These are phyloP conservation scores for Starmerella ratchasimensis DNA, from an alignment of 805 yeast species.

Conservation along the genomic window DNA sequence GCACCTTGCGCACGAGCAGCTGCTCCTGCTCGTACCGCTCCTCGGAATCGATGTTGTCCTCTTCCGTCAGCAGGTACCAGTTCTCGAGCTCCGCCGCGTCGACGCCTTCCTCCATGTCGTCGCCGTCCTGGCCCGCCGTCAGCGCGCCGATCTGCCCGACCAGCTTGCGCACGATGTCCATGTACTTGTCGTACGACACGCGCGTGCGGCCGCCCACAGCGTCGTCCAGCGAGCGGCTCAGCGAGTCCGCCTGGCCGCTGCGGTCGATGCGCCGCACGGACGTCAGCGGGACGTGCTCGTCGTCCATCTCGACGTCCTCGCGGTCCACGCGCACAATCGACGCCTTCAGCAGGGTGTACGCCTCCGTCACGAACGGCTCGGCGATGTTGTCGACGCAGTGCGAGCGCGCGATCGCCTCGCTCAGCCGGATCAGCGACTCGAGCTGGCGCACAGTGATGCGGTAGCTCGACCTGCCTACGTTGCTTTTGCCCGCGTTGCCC, in stretches of 20 bases:
- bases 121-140: conserved; percentile 28
- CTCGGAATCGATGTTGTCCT: conserved; percentile 55
- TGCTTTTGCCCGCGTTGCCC: conserved; percentile 7
- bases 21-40: conserved; percentile 58
- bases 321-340: conserved; percentile 87
- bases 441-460: conserved; percentile 94
- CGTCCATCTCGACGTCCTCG: conserved; percentile 71
- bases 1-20: conserved; percentile 59
- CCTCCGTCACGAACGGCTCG: conserved; percentile 80
- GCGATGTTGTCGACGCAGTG: conserved; percentile 83
- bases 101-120: conserved; percentile 47
- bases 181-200: conserved; percentile 76
- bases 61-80: conserved; percentile 66
- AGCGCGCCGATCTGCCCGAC: conserved; percentile 11
- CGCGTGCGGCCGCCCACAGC: conserved; percentile 18
- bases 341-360: conserved; percentile 76
- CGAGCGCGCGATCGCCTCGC: conserved; percentile 95
- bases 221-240: conserved; percentile 4
- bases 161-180: conserved; percentile 43
- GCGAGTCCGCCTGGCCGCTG: conserved; percentile 11
- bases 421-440: conserved; percentile 59
- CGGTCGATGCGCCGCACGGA: conserved; percentile 19
- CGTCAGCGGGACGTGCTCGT: conserved; percentile 34
- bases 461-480: conserved; percentile 58
- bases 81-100: conserved; percentile 58